phyloP scores from a whole-genome alignment of 192 early-diverging fungal genomes.

The Coemansia sp. region DNA sequence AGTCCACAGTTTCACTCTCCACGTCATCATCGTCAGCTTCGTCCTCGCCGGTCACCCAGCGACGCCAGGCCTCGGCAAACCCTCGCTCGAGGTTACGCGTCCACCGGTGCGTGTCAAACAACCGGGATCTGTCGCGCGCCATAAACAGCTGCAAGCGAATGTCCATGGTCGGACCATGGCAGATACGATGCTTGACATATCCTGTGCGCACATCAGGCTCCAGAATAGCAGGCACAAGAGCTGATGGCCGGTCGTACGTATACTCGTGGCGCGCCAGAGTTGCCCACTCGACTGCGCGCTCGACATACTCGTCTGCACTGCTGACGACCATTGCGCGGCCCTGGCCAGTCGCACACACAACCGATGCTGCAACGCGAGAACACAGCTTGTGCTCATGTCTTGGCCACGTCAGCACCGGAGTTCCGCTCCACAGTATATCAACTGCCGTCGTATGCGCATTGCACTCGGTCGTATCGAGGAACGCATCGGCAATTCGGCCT shows the following conservation, averaged over 20 bases:
- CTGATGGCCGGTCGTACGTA: slow-evolving; percentile 10
- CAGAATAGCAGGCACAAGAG: slow-evolving; percentile 17
- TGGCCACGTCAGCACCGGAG: slow-evolving; percentile 87
- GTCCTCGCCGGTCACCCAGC: slow-evolving; percentile 61
- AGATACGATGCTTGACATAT: slow-evolving; percentile 34
- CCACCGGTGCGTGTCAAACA: slow-evolving; percentile 89
- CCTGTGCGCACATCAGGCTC: slow-evolving; percentile 30
- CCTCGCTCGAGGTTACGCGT: slow-evolving; percentile 80
- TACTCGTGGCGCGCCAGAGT: slow-evolving; percentile 39
- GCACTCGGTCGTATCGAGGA: slow-evolving; percentile 94
- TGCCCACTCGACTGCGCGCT: slow-evolving; percentile 64
- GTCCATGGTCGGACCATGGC: slow-evolving; percentile 58
- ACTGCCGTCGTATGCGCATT: slow-evolving; percentile 96
- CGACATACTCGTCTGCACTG: slow-evolving; percentile 65
- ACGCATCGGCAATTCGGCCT: slow-evolving; percentile 86
- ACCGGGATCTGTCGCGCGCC: slow-evolving; percentile 69
- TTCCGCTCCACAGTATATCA: slow-evolving; percentile 93
- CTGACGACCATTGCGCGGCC: slow-evolving; percentile 67
- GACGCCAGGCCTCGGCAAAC: slow-evolving; percentile 66
- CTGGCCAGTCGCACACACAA: slow-evolving; percentile 79
- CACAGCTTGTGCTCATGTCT: slow-evolving; percentile 90
- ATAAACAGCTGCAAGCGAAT: slow-evolving; percentile 70
- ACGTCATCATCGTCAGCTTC: slow-evolving; percentile 8
- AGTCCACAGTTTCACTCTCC: not conserved
- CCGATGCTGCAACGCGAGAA: slow-evolving; percentile 81